These are phyloP conservation scores for Steccherinum ochraceum DNA, from an alignment of 768 basidiomycete species.

Conservation along the genomic window DNA sequence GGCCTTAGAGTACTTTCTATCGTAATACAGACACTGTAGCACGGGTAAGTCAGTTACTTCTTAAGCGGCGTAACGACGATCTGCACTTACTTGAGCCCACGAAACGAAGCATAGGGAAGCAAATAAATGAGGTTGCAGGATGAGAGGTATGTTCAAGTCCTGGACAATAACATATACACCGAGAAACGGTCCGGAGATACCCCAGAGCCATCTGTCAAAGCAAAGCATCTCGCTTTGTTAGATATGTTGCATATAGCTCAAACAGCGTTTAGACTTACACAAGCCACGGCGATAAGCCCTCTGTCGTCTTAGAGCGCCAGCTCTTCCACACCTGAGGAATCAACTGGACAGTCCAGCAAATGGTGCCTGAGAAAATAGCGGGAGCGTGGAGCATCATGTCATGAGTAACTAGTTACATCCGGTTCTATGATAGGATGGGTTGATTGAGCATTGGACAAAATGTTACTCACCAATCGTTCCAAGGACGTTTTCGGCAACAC, in stretches of 20 bases:
- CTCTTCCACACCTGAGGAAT: constrained; percentile 73
- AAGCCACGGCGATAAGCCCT: constrained; percentile 62
- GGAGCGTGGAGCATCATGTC: background rate
- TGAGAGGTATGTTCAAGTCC: constrained; percentile 64
- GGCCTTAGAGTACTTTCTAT: constrained; percentile 30
- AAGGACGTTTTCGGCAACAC: constrained; percentile 19
- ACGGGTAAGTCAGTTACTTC: constrained; percentile 2
- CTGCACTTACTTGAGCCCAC: constrained; percentile 52
- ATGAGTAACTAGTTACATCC: no score
- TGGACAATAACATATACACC: constrained; percentile 66
- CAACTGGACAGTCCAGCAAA: constrained; percentile 63
- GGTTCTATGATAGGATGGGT: no score
- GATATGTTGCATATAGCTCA: background rate
- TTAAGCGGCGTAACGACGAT: background rate
- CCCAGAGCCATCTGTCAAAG: constrained; percentile 61
- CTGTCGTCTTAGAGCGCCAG: constrained; percentile 57
- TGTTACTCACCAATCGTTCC: constrained; percentile 17
- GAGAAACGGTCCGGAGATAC: constrained; percentile 48
- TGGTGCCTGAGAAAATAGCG: constrained; percentile 37
- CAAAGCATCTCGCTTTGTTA: no score
- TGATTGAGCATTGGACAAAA: background rate
- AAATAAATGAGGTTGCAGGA: constrained; percentile 63
- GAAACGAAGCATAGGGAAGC: constrained; percentile 52
- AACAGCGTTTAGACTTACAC: constrained; percentile 47
- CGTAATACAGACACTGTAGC: constrained; percentile 64